A percentile compares a stretch with the other conserved stretches of the same genome.
Evolutionary conservation across 2,329 filamentous ascomycete genomes (phyloP).

Genomic region (Aaosphaeria arxii): DNA sequence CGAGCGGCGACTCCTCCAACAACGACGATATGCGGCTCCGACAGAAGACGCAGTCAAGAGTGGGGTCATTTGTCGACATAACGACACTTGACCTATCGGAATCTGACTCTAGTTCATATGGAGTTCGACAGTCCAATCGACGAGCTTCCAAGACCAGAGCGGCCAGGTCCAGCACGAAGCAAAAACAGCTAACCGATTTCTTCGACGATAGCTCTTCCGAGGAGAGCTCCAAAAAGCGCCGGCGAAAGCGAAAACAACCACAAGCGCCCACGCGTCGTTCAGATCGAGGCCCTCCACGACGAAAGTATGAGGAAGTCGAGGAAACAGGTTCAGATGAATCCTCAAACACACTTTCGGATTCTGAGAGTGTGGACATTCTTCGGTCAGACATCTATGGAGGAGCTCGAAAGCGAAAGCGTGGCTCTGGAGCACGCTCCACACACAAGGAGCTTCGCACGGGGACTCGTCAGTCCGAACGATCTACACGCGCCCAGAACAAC

Average conservation of each 20-base stretch:
- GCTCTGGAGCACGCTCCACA: slow-evolving; percentile 4
- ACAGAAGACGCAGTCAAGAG: slow-evolving; percentile 7
- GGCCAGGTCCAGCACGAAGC: not conserved
- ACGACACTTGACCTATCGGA: slow-evolving; percentile 26
- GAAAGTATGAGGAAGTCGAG: slow-evolving; percentile 20
- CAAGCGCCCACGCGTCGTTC: slow-evolving; percentile 28
- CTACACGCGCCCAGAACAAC: slow-evolving; percentile 44
- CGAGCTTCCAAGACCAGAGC: slow-evolving; percentile 11
- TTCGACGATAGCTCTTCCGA: slow-evolving; percentile 5
- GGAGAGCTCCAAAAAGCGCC: slow-evolving; percentile 16
- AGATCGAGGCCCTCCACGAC: slow-evolving; percentile 13
- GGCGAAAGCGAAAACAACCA: slow-evolving; percentile 12
- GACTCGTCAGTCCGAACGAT: slow-evolving; percentile 44
- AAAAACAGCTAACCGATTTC: too few species aligned
- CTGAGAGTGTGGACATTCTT: slow-evolving; percentile 30
- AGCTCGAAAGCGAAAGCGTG: slow-evolving; percentile 38
- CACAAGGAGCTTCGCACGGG: slow-evolving; percentile 20
- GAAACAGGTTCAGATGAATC: slow-evolving; percentile 19
- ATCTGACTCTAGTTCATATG: slow-evolving; percentile 13
- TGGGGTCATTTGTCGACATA: slow-evolving; percentile 26
- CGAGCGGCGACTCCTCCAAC: too few species aligned
- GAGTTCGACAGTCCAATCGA: slow-evolving; percentile 12
- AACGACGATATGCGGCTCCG: not conserved
- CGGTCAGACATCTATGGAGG: slow-evolving; percentile 40
- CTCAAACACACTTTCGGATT: slow-evolving; percentile 7